Base-by-base conservation (phyloP, 768 basidiomycete genomes). In the Sutorius australiensis region DNA sequence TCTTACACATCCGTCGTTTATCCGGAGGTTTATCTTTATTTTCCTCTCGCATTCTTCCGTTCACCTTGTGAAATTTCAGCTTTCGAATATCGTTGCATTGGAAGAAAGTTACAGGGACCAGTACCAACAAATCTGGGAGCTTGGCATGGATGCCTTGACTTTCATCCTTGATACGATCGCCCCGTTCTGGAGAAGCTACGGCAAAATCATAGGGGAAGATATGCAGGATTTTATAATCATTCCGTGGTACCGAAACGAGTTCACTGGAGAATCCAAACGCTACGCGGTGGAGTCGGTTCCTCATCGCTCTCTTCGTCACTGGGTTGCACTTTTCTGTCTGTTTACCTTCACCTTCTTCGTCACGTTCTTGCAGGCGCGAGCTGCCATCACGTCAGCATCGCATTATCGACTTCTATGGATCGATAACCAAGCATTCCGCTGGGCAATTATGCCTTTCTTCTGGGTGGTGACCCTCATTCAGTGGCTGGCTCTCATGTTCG, bases 171-270 rank as follows among this genome's bases (percentile, higher is more conserved):
- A 89, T 61, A 84, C 81, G 3, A 83, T 90, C 13, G 82, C 88
- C 1, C 89, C 89, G 0, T 80, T 91, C 62, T 90, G 89, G 89
- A 76, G 88, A 56, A 87, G 78, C 32, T 89, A 90, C 55, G 89
- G 89, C 48, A 89, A 86, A 61, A 80, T 81, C n/a, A 89, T 91
- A 47, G 86, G 87, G 31, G 81, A 87, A 62, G 89, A 91, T 60
- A 77, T 88, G 40, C 82, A 84, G 43, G 87, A 89, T 56, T 90
- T 90, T 63, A 80, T 90, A 53, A 87, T 91, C 59, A 82, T 91
- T 53, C 89, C 89, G 7, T 78, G 87, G 61, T 91, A 91, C 56
- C 81, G 89, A 32, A 88, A 91, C 65, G 89, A 90, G 63, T 91
- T 89, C 64, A 89, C 89, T 0, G 89, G 89, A 31, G 86, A 88